These are phyloP conservation scores for Aspergillus fructus DNA, from an alignment of 2,329 filamentous ascomycete genomes.

Conservation along the genomic window DNA sequence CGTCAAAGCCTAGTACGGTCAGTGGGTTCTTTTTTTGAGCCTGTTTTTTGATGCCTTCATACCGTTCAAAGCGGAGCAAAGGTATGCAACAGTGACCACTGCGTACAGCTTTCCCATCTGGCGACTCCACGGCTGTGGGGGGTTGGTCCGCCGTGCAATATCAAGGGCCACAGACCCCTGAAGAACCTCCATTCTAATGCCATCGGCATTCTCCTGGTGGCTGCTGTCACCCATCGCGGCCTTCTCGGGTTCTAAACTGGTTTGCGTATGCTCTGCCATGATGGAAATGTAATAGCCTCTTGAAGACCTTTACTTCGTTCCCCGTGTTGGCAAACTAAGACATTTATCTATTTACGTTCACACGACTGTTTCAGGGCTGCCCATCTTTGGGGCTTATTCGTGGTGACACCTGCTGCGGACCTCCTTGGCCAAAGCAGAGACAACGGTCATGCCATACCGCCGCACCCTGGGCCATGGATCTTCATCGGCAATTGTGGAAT, in stretches of 20 bases:
- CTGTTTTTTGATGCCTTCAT: not conserved
- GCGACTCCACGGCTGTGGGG: not conserved
- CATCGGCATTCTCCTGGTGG: not conserved
- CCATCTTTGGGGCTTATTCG: not conserved
- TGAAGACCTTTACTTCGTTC: too few species aligned
- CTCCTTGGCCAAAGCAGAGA: not conserved
- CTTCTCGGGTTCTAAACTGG: not conserved
- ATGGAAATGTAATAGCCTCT: not conserved
- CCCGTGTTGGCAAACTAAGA: too few species aligned
- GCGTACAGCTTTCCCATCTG: not conserved
- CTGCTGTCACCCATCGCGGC: not conserved
- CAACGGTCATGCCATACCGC: not conserved
- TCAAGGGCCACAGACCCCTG: not conserved
- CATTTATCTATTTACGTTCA: too few species aligned
- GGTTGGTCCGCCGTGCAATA: not conserved
- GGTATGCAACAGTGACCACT: not conserved
- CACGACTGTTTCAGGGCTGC: not conserved
- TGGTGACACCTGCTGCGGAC: not conserved
- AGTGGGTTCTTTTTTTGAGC: not conserved
- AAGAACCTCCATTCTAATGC: not conserved
- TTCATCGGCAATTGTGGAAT: too few species aligned
- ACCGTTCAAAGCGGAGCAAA: not conserved
- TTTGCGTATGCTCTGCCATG: not conserved
- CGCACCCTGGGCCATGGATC: not conserved
- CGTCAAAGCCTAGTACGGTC: conserved; percentile 37